Base-by-base conservation (phyloP, 306 rosid species). In the Sesbania bispinosa region DNA sequence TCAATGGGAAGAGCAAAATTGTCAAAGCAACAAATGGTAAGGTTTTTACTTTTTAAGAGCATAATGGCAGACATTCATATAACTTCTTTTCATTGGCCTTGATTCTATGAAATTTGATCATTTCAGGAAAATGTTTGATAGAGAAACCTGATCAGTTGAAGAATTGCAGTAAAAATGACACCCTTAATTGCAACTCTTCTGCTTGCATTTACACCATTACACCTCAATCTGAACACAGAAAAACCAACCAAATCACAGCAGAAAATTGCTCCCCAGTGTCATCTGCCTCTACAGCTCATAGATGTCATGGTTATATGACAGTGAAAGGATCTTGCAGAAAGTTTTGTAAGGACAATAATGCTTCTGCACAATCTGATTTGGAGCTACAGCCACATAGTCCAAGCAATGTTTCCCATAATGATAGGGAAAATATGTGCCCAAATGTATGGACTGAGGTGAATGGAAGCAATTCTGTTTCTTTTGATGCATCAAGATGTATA, bases 1-100 rank as follows among this genome's bases (percentile, higher is more conserved):
- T 47, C 42, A 86, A 79, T 46, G 20, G 10, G 41, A 62, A 71
- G 73, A 59, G 16, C 24, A 62, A 57, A 69, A 8, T 35, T 35
- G 15, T 62, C 71, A 60, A 61, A 19, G 41, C 45, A 23, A 69
- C 60, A 33, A 23, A 81, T 5, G 87, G 96, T 89, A 50, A 50
- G 79, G 5, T 35, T 53, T 23, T 20, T 13, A 7, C 0, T 0
- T 35, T 35, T 8, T 35, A 7, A 58, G n/a, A 29, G 11, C 29
- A 18, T 18, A 24, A 27, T 50, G 26, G 3, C 9, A 9, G 9
- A 8, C 19, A 47, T n/a, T n/a, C 20, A 21, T 5, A 5, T 10
- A 23, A 10, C n/a, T 1, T 7, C 23, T 15, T 62, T 77, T 4
- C 36, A 5, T 32, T 36, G 14, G 23, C 35, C 59, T 58, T 59